Base-by-base conservation (phyloP, 106 monocot genomes). In the Allium cepa region DNA sequence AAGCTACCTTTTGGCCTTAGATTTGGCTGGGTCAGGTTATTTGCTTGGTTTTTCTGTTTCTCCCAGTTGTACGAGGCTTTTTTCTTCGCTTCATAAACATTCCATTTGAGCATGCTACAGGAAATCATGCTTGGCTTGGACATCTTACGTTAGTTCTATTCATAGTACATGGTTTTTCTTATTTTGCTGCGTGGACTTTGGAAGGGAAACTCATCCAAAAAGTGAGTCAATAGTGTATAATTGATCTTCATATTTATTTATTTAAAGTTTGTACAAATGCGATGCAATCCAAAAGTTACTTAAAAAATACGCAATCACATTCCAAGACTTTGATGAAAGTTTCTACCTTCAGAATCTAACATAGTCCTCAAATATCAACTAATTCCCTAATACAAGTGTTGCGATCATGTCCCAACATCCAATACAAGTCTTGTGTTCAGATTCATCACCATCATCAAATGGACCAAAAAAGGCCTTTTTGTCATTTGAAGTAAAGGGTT, bases 71-170 rank as follows among this genome's bases (percentile, higher is more conserved):
- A 59, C 82, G 94, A 75, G 94, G 94, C 11, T 95, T 95, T 76
- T 87, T 95, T 74, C 94, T 95, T 59, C 90, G 88, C 46, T 48
- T 95, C 68, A 91, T 90, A 58, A 90, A 91, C 61, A 83, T 95
- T 69, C 94, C 94, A 68, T 91, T 91, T 73, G 94, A 95, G 79
- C 94, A 95, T 85, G 94, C 94, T 48, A 84, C 94, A 9, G 78
- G 83, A 91, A 88, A 91, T 56, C 94, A 95, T 80, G 94, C 90
- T 4, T 95, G 90, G 91, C 85, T 95, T 57, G 94, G 94, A 50
- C 91, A 95, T 83, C 91, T 95, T 49, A 95, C 94, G 0, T 90
- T 95, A 90, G 60, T 61, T 48, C 18, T 90, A 26, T 95, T 95
- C 55, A 88, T 90, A 16, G 62, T 88, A 14, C 94, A 95, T 82